Evolutionary conservation across 2,329 filamentous ascomycete species (phyloP), one percentile per base, ranked within the genome.

Genomic region (Alternaria gaisen): DNA sequence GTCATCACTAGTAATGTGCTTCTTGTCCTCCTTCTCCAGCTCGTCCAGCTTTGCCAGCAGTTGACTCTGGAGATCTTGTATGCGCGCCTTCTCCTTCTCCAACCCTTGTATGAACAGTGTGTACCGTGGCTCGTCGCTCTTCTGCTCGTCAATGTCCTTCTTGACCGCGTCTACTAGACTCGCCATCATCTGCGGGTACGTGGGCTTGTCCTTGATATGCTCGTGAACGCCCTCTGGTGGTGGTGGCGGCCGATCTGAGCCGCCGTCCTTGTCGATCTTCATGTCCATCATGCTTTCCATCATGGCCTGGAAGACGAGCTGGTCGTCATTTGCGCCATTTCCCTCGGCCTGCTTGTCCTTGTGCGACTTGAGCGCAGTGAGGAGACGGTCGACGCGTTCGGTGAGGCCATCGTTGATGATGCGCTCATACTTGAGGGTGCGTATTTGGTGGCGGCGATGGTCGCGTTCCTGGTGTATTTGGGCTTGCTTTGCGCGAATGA

Each of bases 101-200:
- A 98, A 87, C 72, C 95, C 94, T 48, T 86, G 85, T 28, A 96
- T 84, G 83, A 96, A 97, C 53, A 86, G 90, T 48, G 86, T 84
- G 75, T 91, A 93, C 52, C 91, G 83, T 48, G 78, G 87, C 20
- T 86, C 84, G 0, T 86, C 84, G 63, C 90, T 88, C 79, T 91
- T 91, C 20, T 78, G 75, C 75, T 93, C 91, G 57, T 94, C 91
- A 36, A 97, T 84, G 52, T 91, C 88, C 67, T 92, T 88, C 80
- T 97, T 97, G 42, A 98, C 93, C 79, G 97, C 91, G 73, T 99
- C 95, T 20, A 98, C 86, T 71, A 99, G 80, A n/a, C 90, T 88
- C n/a, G 92, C 92, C 91, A 99, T 94, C 95, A 99, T 99, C 83
- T 96, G 93, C 40, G 93, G 95, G 76, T 97, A 99, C 14, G 90